Evolutionary conservation across 148 eudicot species (phyloP), one percentile per base, ranked within the genome.

Genomic region (Polygonum maritimum): DNA sequence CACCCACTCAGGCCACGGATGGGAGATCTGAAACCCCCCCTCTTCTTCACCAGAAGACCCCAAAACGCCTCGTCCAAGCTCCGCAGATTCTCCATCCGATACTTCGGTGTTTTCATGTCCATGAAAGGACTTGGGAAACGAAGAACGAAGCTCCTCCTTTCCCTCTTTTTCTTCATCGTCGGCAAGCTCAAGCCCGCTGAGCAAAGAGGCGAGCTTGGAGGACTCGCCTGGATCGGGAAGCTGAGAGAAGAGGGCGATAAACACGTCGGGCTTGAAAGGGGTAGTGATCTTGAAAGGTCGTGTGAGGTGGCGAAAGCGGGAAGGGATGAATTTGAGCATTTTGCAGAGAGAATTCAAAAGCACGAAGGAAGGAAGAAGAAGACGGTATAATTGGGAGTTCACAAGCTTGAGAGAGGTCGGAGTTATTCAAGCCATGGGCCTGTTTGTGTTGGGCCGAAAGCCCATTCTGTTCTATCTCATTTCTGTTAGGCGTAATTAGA

Each of bases 1-100:
- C 55, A 79, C 81, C 92, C 92, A 89, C 78, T 89, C 92, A 1
- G 81, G 87, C 92, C 92, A 89, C 9, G 83, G 92, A 76, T 84
- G 86, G 26, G 82, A 74, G 52, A 78, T 77, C 41, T 74, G 76
- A 79, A 73, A 33, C n/a, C 40, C 78, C 15, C 36, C 2, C 21
- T 45, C 47, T 76, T 45, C 47, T 76, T 41, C 55, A 65, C 14
- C 19, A 12, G 33, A 71, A 71, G 74, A 7, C 15, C 60, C 16
- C 14, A 22, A 3, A 71, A 26, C 11, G 76, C 21, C 74, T 70
- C 78, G 12, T 40, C 19, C 47, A 52, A 62, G 54, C 63, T 65
- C 31, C 52, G 74, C 3, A 36, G 40, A 21, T 35, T 35, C 41
- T 22, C 48, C 11, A 26, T 4, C 69, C 51, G 7, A 10, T 14